Evolutionary conservation across 176 grass and related monocot genomes (phyloP), one percentile per base, ranked within the genome.

Genomic region (Coix lacrymajobi): DNA sequence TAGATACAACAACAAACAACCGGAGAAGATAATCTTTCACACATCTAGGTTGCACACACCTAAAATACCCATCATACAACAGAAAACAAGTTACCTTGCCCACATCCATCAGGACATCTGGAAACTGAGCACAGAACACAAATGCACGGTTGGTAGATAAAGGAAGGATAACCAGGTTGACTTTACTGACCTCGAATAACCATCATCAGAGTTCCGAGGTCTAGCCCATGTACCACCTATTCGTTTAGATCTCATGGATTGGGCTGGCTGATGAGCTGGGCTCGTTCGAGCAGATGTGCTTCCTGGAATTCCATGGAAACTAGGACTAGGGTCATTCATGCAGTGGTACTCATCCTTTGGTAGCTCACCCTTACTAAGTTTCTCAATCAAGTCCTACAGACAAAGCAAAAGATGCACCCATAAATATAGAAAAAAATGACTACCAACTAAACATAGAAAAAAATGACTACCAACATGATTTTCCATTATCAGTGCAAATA

Each of bases 271-370:
- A 69, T 85, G 87, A 86, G 84, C 66, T 49, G 79, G 86, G 69
- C 56, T 87, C 70, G 76, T 80, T 85, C 70, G 72, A 79, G 69
- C 65, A 20, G 94, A 89, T 60, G 22, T 16, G 16, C 85, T 79
- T 11, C 54, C 37, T 90, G 91, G 72, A 38, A 84, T 76, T 84
- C 83, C 88, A 79, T 81, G 89, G 31, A 88, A 90, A 61, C 91
- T 90, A 22, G 91, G 90, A 84, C 91, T 85, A 60, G 94, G 94
- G 33, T 92, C 91, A 73, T 93, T 97, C 85, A 94, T 92, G 87
- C 87, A 94, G 39, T 86, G 89, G 52, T 87, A 97, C 26, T 94
- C 94, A 76, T 97, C 91, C 80, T 91, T 92, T 14, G 89, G 73
- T 82, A 94, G 78, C 44, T 97, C 72, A 37, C 87, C 91, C 77